These are phyloP conservation scores for Arachnopeziza araneosa DNA, from an alignment of 2,329 filamentous ascomycete genomes.

Conservation along the genomic window DNA sequence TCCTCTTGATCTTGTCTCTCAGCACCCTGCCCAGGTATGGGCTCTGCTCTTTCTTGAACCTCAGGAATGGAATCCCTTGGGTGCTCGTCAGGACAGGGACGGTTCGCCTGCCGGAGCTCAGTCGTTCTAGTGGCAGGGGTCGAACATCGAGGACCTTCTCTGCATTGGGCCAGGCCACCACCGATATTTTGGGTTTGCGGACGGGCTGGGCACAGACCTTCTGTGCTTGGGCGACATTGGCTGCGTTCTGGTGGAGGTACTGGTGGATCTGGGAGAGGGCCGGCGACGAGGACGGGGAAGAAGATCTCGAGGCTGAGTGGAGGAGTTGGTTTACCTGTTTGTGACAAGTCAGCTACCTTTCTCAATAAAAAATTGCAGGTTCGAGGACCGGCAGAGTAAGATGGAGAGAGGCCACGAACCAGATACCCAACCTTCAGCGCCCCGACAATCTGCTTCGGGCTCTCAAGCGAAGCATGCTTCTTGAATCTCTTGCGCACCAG, in stretches of 20 bases:
- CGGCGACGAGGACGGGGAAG: conserved; percentile 16
- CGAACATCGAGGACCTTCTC: conserved; percentile 44
- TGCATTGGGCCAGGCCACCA: conserved; percentile 27
- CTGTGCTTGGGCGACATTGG: neutral
- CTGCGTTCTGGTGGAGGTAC: conserved; percentile 27
- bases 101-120: conserved; percentile 45
- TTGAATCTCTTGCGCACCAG: conserved; percentile 58
- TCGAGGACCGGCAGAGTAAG: neutral
- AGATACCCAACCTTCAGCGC: conserved; percentile 65
- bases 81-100: conserved; percentile 52
- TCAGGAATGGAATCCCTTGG: conserved; percentile 58
- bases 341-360: neutral
- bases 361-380: neutral
- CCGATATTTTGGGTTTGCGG: conserved; percentile 12
- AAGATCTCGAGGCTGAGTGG: too few relatives aligned
- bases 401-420: conserved; percentile 31
- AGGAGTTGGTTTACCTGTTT: conserved; percentile 26
- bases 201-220: conserved; percentile 2
- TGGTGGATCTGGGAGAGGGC: conserved; percentile 27
- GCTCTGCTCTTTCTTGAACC: conserved; percentile 61
- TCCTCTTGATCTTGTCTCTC: conserved; percentile 40
- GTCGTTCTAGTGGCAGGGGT: conserved; percentile 43
- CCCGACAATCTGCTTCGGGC: conserved; percentile 52
- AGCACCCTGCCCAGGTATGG: conserved; percentile 52
- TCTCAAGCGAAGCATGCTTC: conserved; percentile 52